Evolutionary conservation across 129 eudicot genomes (phyloP).

Genomic region (Saposhnikovia divaricata): DNA sequence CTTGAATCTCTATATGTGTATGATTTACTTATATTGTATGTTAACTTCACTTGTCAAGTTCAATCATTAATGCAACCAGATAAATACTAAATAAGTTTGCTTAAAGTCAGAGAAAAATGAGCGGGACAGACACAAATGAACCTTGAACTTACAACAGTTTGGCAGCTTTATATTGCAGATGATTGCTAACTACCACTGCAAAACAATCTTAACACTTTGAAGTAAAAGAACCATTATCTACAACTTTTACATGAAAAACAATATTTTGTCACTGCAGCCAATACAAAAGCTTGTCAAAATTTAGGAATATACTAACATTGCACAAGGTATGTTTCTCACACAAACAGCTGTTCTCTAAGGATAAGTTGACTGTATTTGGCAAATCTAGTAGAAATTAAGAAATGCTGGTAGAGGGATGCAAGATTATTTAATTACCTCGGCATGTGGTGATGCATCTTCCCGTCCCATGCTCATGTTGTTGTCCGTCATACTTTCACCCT

Average conservation of each 20-base stretch:
- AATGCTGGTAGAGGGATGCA: neutral
- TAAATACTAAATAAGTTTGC: neutral
- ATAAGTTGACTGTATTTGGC: neutral
- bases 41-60: neutral
- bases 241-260: neutral
- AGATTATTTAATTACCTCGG: conserved; percentile 34
- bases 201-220: neutral
- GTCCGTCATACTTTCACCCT: conserved; percentile 44
- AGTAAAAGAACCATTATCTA: neutral
- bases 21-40: neutral
- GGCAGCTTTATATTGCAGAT: neutral
- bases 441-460: conserved; percentile 34
- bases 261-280: neutral
- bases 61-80: neutral
- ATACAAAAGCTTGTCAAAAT: neutral
- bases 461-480: conserved; percentile 36
- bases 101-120: neutral
- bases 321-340: neutral
- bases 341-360: neutral
- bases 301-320: neutral
- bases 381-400: neutral
- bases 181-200: neutral
- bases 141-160: neutral
- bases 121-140: neutral
- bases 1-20: neutral